Evolutionary conservation across 208 protist genomes (phyloP), one percentile per base, ranked within the genome.

Genomic region (Trypanosomatidae sp.): DNA sequence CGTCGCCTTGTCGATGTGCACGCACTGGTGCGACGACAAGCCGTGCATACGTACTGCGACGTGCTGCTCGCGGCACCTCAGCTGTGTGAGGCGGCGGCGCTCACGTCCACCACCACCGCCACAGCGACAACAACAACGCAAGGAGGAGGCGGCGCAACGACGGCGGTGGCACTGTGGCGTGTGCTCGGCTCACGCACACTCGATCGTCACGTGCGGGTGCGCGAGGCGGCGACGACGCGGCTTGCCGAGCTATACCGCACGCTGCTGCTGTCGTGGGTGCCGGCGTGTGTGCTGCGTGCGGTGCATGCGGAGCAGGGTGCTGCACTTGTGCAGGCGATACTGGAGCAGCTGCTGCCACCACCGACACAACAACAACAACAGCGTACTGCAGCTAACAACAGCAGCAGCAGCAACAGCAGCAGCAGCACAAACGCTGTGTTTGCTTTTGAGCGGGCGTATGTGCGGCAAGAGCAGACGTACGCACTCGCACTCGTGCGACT

Each of bases 161-260:
- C 23, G 16, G 11, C 22, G 0, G 11, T 25, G 5, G 48, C 51
- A 0, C 52, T 90, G 24, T 52, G 54, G 10, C 42, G 38, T 7
- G 62, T 75, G 15, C 64, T 90, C 7, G 73, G 70, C 8, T 56
- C 71, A 15, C 75, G 72, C 40, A 43, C 67, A 2, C 62, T 56
- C 10, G 81, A 90, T 50, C 77, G 78, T 49, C 75, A 81, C 50
- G 42, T 42, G 8, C 66, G 56, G 6, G 72, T 90, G 18, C 72
- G 75, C 8, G 47, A 66, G 43, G 47, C 55, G 16, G 75, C 81
- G 1, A 66, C 84, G 7, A 62, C 71, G 13, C 55, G 63, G 33
- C 52, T 86, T 6, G 50, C 58, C 24, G 27, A 16, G 26, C 61
- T 90, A 8, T 90, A 86, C 54, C 56, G 51, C 18, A 53, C 32